Evolutionary conservation across 148 eudicot genomes (phyloP).

Genomic region (Fallopia convolvulus): DNA sequence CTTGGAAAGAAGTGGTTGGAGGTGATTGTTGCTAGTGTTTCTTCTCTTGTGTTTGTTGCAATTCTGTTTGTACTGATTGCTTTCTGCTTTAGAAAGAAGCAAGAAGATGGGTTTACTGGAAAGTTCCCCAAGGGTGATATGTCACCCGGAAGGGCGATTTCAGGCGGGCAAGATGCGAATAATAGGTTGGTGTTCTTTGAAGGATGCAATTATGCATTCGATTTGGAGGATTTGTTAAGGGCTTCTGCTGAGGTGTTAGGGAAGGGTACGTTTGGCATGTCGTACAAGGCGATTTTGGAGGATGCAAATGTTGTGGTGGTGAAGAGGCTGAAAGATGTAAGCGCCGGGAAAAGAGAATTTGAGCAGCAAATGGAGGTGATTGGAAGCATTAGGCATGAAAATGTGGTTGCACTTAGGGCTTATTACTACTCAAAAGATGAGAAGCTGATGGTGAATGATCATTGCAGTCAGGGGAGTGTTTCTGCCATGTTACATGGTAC

Average conservation of each 20-base stretch:
- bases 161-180: constrained; percentile 49
- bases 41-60: constrained; percentile 44
- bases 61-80: constrained; percentile 40
- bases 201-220: constrained; percentile 77
- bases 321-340: constrained; percentile 85
- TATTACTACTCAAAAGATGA: constrained; percentile 92
- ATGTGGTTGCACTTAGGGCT: constrained; percentile 75
- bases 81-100: constrained; percentile 38
- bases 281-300: constrained; percentile 82
- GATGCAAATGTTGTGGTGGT: constrained; percentile 77
- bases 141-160: constrained; percentile 58
- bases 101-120: constrained; percentile 38
- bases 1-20: constrained; percentile 36
- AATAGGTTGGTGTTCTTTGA: constrained; percentile 77
- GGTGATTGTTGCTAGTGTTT: constrained; percentile 41
- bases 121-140: constrained; percentile 56
- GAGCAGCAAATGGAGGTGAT: constrained; percentile 90
- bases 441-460: constrained; percentile 83
- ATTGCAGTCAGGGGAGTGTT: constrained; percentile 61
- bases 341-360: constrained; percentile 73
- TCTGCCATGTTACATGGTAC: constrained; percentile 78
- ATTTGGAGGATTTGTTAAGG: constrained; percentile 89
- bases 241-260: constrained; percentile 97
- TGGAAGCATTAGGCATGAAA: constrained; percentile 78
- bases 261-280: constrained; percentile 83